phyloP scores from a whole-genome alignment of 2,329 filamentous ascomycete species.

The Colletotrichum acutatum region DNA sequence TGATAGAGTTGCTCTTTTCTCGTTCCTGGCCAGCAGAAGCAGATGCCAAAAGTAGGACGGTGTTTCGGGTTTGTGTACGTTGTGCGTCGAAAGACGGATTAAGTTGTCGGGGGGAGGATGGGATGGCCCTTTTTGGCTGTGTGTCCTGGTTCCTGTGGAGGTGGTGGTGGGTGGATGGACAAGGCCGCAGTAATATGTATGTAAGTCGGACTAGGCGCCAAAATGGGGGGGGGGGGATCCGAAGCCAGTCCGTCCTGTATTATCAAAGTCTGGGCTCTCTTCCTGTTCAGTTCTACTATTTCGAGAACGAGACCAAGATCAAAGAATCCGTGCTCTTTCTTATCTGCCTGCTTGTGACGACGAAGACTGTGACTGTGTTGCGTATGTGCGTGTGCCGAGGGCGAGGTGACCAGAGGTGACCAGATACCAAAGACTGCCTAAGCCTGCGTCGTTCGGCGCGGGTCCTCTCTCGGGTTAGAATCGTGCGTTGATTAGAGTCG shows the following conservation, averaged over 20 bases:
- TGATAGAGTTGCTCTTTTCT: constrained; percentile 22
- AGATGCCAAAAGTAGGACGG: constrained; percentile 33
- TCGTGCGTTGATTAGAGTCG: constrained; percentile 34
- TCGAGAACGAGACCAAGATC: background rate
- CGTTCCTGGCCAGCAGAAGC: constrained; percentile 35
- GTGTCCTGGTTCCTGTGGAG: constrained; percentile 1
- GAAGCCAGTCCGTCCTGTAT: constrained; percentile 24
- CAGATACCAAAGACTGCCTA: constrained; percentile 21
- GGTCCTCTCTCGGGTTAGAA: constrained; percentile 22
- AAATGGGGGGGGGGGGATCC: constrained; percentile 3
- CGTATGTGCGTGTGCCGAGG: background rate
- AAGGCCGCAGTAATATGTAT: constrained; percentile 25
- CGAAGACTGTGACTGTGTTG: background rate
- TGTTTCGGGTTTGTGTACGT: constrained; percentile 35
- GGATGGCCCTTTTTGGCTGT: constrained; percentile 30
- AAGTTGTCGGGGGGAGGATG: constrained; percentile 32
- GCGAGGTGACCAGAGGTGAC: constrained; percentile 5
- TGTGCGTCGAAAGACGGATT: constrained; percentile 32
- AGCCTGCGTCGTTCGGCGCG: constrained; percentile 27
- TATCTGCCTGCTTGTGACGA: constrained; percentile 17
- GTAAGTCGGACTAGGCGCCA: constrained; percentile 32
- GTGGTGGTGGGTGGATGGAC: constrained; percentile 14
- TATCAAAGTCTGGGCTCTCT: constrained; percentile 6
- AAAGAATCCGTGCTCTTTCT: constrained; percentile 8
- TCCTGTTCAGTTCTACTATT: background rate